Base-by-base conservation (phyloP, 805 yeast species). In the Yamadazyma kitorensis region DNA sequence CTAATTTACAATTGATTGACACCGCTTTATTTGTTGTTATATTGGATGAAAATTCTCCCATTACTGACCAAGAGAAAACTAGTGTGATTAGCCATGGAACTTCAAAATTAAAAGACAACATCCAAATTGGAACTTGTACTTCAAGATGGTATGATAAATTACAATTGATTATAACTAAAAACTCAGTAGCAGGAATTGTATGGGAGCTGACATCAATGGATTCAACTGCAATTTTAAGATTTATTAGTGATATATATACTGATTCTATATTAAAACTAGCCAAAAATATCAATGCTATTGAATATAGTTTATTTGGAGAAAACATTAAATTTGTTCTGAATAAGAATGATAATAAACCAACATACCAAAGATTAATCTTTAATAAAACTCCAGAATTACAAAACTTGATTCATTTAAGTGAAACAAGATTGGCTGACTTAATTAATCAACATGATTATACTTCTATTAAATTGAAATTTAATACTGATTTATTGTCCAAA, bases 161-260 rank as follows among this genome's bases (percentile, higher is more conserved):
- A 35, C 79, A 76, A 47, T 51, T 76, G 31, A 62, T 76, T 12
- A 69, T 76, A 7, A 72, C 80, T 3, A 59, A 64, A 25, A 76
- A 76, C 50, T 69, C 80, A 0, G 76, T 74, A 15, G 80, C 79
- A 2, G 82, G 80, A 4, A 64, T 76, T 31, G 75, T 74, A 14
- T 76, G 80, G 74, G 81, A 78, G 43, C 69, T 76, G 9, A 64
- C 77, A 2, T 65, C 74, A 15, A 74, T 74, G 72, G 82, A 76
- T 51, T 70, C 76, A 31, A 76, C 81, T 4, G 72, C 80, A 2
- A 78, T 76, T 25, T 55, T 76, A 38, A 53, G 82, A 30, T 76
- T 74, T 44, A 68, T 76, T 37, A 64, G 77, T 50, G 82, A 76
- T 45, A 70, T 76, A 30, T 76, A 74, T 48, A 74, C 82, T 2